A percentile compares a stretch with the other conserved stretches of the same genome.
phyloP scores from a whole-genome alignment of 306 rosid species.

The Prinsepia uniflora region DNA sequence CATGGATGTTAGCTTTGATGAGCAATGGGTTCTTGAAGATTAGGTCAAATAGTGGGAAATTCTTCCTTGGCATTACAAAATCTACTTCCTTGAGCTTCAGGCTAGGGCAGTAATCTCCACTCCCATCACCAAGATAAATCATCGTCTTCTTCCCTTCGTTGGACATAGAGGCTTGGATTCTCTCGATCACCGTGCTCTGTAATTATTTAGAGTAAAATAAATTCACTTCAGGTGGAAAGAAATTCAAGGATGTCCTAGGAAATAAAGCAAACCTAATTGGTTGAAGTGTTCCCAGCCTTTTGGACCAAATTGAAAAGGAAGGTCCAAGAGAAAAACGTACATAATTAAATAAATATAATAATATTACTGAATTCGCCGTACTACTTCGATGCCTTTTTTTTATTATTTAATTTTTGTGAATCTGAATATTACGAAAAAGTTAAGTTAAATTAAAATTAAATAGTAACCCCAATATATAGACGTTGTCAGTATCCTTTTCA shows the following conservation, averaged over 20 bases:
- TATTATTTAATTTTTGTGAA: no score
- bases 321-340: not conserved
- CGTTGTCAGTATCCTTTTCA: no score
- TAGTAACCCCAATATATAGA: no score
- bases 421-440: no score
- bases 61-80: constrained; percentile 32
- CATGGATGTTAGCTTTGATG: constrained; percentile 26
- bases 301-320: constrained; percentile 10
- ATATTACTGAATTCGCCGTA: no score
- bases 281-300: not conserved
- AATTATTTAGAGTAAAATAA: not conserved
- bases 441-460: not conserved
- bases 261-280: not conserved
- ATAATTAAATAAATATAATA: no score
- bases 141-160: constrained; percentile 22
- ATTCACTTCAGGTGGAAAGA: not conserved
- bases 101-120: constrained; percentile 37
- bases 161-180: constrained; percentile 18
- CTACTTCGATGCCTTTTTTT: no score
- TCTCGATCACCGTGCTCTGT: constrained; percentile 24
- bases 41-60: constrained; percentile 25
- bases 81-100: constrained; percentile 30
- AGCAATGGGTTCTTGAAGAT: constrained; percentile 26
- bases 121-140: constrained; percentile 31
- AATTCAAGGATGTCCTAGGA: not conserved